Evolutionary conservation across 179 eudicot genomes (phyloP).

Genomic region (Gypsophila paniculata): DNA sequence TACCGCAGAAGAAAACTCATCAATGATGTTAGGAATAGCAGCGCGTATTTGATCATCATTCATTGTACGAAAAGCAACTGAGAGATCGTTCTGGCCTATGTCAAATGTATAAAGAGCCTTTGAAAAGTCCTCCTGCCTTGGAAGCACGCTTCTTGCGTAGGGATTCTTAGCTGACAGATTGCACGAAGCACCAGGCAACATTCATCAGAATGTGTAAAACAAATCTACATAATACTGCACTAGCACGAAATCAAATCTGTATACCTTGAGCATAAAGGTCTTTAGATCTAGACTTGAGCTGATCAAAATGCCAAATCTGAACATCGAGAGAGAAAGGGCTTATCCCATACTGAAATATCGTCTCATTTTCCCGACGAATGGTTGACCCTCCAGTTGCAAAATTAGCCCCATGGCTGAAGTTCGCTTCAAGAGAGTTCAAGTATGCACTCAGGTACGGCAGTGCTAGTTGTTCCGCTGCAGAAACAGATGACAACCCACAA

Average conservation of each 20-base stretch:
- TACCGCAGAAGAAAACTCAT: slow-evolving; percentile 52
- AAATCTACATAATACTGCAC: neutral
- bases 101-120: slow-evolving; percentile 68
- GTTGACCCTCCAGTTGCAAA: slow-evolving; percentile 88
- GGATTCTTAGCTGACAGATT: slow-evolving; percentile 28
- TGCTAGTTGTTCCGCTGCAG: slow-evolving; percentile 53
- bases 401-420: slow-evolving; percentile 75
- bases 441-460: slow-evolving; percentile 76
- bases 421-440: slow-evolving; percentile 57
- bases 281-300: slow-evolving; percentile 50
- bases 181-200: neutral
- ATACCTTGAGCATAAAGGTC: slow-evolving; percentile 51
- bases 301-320: slow-evolving; percentile 56
- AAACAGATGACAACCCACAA: neutral
- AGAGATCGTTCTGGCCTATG: slow-evolving; percentile 67
- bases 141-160: slow-evolving; percentile 40
- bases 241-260: neutral
- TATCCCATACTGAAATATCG: slow-evolving; percentile 48
- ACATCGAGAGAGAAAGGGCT: slow-evolving; percentile 77
- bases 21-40: slow-evolving; percentile 45
- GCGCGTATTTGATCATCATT: slow-evolving; percentile 36
- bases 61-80: slow-evolving; percentile 47
- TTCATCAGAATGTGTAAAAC: neutral
- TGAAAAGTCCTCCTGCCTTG: slow-evolving; percentile 49
- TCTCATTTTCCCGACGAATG: slow-evolving; percentile 48